Conservation (phyloP, 352 stramenopile species). For the Saprolegnia parasitica region DNA sequence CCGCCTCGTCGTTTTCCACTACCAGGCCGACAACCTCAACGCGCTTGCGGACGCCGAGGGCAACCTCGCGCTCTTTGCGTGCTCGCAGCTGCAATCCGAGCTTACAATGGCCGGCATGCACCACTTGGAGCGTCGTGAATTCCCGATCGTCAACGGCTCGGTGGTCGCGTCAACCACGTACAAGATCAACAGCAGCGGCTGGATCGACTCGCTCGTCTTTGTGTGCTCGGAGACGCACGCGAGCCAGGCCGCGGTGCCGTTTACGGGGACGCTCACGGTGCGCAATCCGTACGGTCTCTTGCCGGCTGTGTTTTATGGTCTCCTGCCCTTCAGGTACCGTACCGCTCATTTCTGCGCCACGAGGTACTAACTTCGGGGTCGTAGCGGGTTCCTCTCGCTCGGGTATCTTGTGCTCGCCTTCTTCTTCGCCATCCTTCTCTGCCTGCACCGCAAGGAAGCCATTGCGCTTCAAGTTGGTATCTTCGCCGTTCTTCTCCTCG, state of each 20-base stretch:
- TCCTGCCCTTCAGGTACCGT: constrained; percentile 67
- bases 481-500: constrained; percentile 70
- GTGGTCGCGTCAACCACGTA: constrained; percentile 52
- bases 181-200: constrained; percentile 56
- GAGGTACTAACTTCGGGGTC: background rate
- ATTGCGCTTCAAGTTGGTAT: constrained; percentile 83
- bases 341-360: background rate
- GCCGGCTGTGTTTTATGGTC: constrained; percentile 74
- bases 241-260: constrained; percentile 46
- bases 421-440: constrained; percentile 72
- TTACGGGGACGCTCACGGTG: constrained; percentile 66
- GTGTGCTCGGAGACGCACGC: constrained; percentile 59
- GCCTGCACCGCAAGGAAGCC: constrained; percentile 59
- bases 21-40: constrained; percentile 71
- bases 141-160: constrained; percentile 50
- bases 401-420: constrained; percentile 74
- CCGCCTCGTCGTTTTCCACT: constrained; percentile 77
- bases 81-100: constrained; percentile 35
- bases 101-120: constrained; percentile 61
- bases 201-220: constrained; percentile 77
- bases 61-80: constrained; percentile 75
- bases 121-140: constrained; percentile 56
- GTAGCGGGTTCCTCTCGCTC: constrained; percentile 50
- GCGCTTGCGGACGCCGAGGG: constrained; percentile 53
- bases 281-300: constrained; percentile 77